Evolutionary conservation across 768 basidiomycete genomes (phyloP).

Genomic region (Chiua virens): DNA sequence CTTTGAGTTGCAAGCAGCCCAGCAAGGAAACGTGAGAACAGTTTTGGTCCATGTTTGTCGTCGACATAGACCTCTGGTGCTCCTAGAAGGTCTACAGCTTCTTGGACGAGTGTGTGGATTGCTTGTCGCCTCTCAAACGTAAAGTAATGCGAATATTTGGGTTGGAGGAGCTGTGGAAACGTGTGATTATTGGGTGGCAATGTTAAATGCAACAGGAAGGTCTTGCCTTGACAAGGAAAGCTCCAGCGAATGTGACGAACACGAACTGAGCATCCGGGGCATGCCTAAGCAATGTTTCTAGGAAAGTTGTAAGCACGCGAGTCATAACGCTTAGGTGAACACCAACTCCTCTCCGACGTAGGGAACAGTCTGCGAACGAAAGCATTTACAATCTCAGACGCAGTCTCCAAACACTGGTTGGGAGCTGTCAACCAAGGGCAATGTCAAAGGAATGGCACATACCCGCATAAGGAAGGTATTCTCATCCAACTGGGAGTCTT

Average conservation of each 20-base stretch:
- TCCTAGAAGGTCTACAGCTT: slow-evolving; percentile 64
- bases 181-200: background rate
- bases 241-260: slow-evolving; percentile 77
- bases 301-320: slow-evolving; percentile 1
- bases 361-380: slow-evolving; percentile 57
- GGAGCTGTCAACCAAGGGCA: background rate
- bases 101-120: slow-evolving; percentile 63
- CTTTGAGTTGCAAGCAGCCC: slow-evolving; percentile 65
- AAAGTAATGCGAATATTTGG: slow-evolving; percentile 65
- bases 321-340: background rate
- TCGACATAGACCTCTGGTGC: slow-evolving; percentile 75
- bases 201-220: background rate
- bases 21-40: slow-evolving; percentile 78
- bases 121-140: slow-evolving; percentile 56
- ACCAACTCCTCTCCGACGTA: slow-evolving; percentile 52
- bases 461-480: slow-evolving; percentile 68
- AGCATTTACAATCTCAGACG: slow-evolving; percentile 61
- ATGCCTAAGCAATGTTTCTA: slow-evolving; percentile 61
- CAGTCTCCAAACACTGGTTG: slow-evolving; percentile 62
- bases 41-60: slow-evolving; percentile 75
- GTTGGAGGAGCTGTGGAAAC: slow-evolving; percentile 64
- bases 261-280: slow-evolving; percentile 81
- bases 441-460: slow-evolving; percentile 5
- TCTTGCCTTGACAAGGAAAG: slow-evolving; percentile 68
- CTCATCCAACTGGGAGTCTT: slow-evolving; percentile 53